A percentile compares a stretch with the other conserved stretches of the same genome.
Evolutionary conservation across 225 moss, liverwort and hornwort species (phyloP).

Genomic region (Pseudisothecium myosuroides): DNA sequence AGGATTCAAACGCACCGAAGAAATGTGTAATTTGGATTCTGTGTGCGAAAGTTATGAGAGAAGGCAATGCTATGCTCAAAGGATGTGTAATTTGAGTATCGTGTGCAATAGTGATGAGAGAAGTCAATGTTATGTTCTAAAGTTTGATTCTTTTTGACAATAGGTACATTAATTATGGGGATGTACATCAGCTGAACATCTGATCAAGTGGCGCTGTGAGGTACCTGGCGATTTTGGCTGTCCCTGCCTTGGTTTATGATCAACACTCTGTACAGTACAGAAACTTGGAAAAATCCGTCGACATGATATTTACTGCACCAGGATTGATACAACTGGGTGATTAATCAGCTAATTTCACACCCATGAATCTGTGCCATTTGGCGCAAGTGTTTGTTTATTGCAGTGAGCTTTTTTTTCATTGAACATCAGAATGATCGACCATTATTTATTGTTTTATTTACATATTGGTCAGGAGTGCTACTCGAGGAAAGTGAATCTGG

Average conservation of each 20-base stretch:
- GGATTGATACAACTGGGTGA: background rate
- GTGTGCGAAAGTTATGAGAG: background rate
- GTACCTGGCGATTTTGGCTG: background rate
- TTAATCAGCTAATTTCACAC: background rate
- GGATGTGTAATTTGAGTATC: background rate
- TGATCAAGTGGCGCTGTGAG: background rate
- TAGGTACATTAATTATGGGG: background rate
- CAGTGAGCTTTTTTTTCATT: background rate
- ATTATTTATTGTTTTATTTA: background rate
- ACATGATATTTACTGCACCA: conserved; percentile 1
- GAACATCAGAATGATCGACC: background rate
- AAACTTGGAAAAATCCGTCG: conserved; percentile 11
- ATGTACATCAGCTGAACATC: background rate
- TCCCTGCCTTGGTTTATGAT: background rate
- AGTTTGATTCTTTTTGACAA: background rate
- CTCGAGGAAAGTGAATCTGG: background rate
- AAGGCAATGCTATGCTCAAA: background rate
- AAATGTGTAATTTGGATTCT: background rate
- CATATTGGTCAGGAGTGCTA: background rate
- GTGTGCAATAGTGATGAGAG: background rate
- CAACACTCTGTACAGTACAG: conserved; percentile 4
- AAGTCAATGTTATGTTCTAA: background rate
- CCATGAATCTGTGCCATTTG: background rate
- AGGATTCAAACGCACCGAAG: background rate
- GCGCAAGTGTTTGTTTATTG: background rate